Conservation (phyloP, 2,329 filamentous ascomycete species). For the Akanthomyces lecanii region DNA sequence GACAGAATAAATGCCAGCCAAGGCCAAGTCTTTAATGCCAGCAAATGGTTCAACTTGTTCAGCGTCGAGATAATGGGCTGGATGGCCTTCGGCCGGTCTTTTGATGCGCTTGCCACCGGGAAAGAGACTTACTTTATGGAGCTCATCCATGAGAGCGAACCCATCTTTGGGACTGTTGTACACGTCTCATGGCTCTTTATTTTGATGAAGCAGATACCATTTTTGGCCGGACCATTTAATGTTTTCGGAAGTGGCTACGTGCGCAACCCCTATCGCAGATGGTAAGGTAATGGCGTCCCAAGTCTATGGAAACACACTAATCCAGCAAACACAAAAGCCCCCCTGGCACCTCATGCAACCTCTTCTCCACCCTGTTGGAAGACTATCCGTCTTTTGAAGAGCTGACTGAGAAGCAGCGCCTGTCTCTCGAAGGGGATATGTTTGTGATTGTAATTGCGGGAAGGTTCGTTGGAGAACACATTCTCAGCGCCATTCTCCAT, state of each 20-base stretch:
- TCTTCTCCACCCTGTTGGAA: conserved; percentile 31
- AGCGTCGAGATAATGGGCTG: conserved; percentile 40
- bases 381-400: conserved; percentile 23
- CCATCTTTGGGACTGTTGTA: background rate
- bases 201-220: background rate
- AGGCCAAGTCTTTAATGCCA: conserved; percentile 26
- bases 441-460: conserved; percentile 30
- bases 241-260: background rate
- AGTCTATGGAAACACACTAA: background rate
- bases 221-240: background rate
- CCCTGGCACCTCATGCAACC: background rate
- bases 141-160: conserved; percentile 21
- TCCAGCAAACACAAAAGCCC: background rate
- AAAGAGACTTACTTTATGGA: conserved; percentile 23
- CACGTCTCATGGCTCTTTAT: background rate
- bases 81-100: conserved; percentile 35
- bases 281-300: background rate
- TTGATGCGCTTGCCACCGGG: conserved; percentile 29
- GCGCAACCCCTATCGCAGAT: background rate
- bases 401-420: conserved; percentile 22
- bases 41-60: conserved; percentile 33
- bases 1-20: conserved; percentile 22
- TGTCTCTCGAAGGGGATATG: conserved; percentile 27
- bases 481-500: background rate
- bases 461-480: conserved; percentile 22